Base-by-base conservation (phyloP, 257 asterid species). In the Henckelia pumila region DNA sequence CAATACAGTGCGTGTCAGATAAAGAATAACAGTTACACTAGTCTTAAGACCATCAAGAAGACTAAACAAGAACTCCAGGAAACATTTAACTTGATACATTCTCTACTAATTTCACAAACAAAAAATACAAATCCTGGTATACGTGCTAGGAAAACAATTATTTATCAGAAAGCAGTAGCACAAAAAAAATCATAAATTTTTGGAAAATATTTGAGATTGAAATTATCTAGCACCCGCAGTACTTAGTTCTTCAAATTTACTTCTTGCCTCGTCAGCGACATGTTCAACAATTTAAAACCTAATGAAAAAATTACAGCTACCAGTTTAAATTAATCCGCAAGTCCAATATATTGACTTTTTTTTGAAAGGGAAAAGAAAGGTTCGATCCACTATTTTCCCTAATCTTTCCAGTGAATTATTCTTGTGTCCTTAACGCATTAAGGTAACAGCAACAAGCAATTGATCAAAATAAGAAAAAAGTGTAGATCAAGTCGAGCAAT, bases 41-140 rank as follows among this genome's bases (percentile, higher is more conserved):
- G 25, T n/a, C 23, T 44, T 23, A 35, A 4, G 50, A 23, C 13
- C 44, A 6, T 25, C 19, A 47, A 13, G 25, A 50, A 30, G 53
- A 24, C 19, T 66, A 55, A 66, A 53, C 53, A 19, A 66, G 29
- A 53, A 66, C 71, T 52, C 6, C 62, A 32, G 30, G 63, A 19
- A 3, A 33, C 56, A 35, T 29, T 35, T 35, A n/a, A 60, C n/a
- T 17, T 50, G 17, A 60, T 30, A 30, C n/a, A n/a, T n/a, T n/a
- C n/a, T n/a, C 49, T 29, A 29, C 35, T 25, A 13, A 28, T 16
- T 14, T 8, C 3, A 30, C 47, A 60, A 60, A 44, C 24, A 25
- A 60, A 0, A 8, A 6, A 19, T 60, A 17, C 32, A 25, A 16
- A 2, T 6, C 2, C 20, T 30, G 65, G 35, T 30, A n/a, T 3